Evolutionary conservation across 345 rosid species (phyloP), one percentile per base, ranked within the genome.

Genomic region (Aurinia saxatilis): DNA sequence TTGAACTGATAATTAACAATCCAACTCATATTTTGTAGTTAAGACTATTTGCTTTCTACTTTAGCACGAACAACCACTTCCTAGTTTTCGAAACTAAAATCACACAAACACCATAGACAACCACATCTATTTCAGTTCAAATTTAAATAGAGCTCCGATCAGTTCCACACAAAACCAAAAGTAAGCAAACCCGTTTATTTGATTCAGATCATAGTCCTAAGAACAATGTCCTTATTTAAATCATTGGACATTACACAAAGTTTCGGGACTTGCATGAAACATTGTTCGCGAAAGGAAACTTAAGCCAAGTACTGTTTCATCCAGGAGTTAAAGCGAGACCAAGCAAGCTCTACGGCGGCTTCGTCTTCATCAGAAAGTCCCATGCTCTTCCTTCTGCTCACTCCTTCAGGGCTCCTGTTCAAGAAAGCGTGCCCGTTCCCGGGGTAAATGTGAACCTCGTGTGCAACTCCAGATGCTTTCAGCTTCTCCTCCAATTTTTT

Each of bases 281-380:
- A 45, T 19, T 13, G 16, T 29, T 1, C 29, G 8, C 23, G 1
- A 39, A 45, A 18, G n/a, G 23, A 17, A n/a, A 5, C 21, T 23
- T 60, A 44, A 53, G 65, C 72, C 54, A 89, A 73, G 85, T 77
- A 80, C 39, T 54, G 78, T 17, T 78, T 48, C 97, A 93, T 90
- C 99, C 97, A 93, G 1, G 91, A 64, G 25, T 71, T 74, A 72
- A 87, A 90, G 55, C 96, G 95, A 62, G 95, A 82, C 97, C 97
- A 93, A 6, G 97, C 97, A 47, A 87, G 82, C 70, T 84, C 80
- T 21, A 78, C 96, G 0, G 99, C 87, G 5, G 81, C 85, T 49
- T 81, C 88, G 65, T 87, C 91, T 62, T 87, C 88, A 60, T 90
- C 97, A 10, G 81, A 74, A 81, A 87, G 17, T 70, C 96, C 97